A percentile compares a stretch with the other conserved stretches of the same genome.
Conservation (phyloP, 2,329 filamentous ascomycete genomes). For the Eutypa lata region DNA sequence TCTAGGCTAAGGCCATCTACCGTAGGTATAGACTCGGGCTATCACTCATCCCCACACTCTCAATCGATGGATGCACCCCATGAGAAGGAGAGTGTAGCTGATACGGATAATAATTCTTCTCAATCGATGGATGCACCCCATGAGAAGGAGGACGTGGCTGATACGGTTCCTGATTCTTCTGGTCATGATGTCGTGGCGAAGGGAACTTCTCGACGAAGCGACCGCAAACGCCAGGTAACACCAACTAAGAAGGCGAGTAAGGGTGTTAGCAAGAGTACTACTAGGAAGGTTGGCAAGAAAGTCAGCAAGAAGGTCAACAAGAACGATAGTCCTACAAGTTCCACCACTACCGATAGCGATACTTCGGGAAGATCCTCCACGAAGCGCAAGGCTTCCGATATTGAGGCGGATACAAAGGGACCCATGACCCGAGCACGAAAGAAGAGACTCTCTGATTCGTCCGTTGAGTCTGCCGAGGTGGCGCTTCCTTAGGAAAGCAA, state of each 20-base stretch:
- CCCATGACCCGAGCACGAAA: constrained; percentile 11
- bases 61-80: background rate
- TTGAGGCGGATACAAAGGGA: constrained; percentile 5
- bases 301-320: background rate
- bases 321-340: background rate
- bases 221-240: background rate
- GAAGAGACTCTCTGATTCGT: constrained; percentile 1
- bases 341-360: background rate
- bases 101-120: too few species aligned
- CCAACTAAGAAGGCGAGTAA: background rate
- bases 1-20: background rate
- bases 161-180: background rate
- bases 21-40: background rate
- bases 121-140: background rate
- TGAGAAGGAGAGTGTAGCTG: background rate
- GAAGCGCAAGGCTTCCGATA: constrained; percentile 10
- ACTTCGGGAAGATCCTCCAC: constrained; percentile 3
- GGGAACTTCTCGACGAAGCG: background rate
- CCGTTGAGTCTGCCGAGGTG: background rate
- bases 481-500: too few species aligned
- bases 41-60: background rate
- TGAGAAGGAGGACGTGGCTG: background rate
- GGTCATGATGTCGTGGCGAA: background rate
- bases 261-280: background rate
- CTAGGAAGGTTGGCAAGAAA: background rate